Percentiles rank a stretch among this genome's conserved stretches.
Evolutionary conservation across 2,329 filamentous ascomycete genomes (phyloP).

Genomic region (Penicillium sp.): DNA sequence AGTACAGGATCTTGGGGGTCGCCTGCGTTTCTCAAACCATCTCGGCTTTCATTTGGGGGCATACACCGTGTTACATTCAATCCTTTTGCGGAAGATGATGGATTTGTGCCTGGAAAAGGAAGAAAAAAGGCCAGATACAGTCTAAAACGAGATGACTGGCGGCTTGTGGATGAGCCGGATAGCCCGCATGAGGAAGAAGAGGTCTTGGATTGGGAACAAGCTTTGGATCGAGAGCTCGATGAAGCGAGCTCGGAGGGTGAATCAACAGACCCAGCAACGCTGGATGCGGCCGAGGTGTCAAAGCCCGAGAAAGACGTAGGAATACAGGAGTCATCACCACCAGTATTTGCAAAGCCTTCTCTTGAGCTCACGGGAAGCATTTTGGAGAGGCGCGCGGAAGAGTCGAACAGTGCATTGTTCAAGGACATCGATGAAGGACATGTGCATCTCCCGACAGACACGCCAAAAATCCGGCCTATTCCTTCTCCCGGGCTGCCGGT

Average conservation of each 20-base stretch:
- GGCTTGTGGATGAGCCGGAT: conserved; percentile 68
- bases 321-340: conserved; percentile 2
- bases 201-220: conserved; percentile 30
- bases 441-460: conserved; percentile 30
- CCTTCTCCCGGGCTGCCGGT: conserved; percentile 42
- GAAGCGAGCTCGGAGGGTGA: background rate
- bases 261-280: background rate
- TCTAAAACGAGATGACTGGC: conserved; percentile 70
- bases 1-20: conserved; percentile 66
- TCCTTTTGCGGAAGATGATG: conserved; percentile 68
- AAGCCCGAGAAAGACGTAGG: background rate
- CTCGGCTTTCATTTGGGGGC: conserved; percentile 68
- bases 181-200: conserved; percentile 61
- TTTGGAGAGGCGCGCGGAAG: conserved; percentile 6
- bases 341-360: conserved; percentile 21
- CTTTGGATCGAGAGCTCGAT: conserved; percentile 28
- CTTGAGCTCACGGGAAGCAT: conserved; percentile 15
- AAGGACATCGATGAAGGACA: background rate
- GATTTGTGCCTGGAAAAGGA: conserved; percentile 59
- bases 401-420: conserved; percentile 2
- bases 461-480: conserved; percentile 41
- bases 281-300: background rate
- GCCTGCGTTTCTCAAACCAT: conserved; percentile 76
- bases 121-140: conserved; percentile 72
- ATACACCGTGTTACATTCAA: conserved; percentile 66